These are phyloP conservation scores for Lycium ferocissimum DNA, from an alignment of 257 asterid genomes.

Conservation along the genomic window DNA sequence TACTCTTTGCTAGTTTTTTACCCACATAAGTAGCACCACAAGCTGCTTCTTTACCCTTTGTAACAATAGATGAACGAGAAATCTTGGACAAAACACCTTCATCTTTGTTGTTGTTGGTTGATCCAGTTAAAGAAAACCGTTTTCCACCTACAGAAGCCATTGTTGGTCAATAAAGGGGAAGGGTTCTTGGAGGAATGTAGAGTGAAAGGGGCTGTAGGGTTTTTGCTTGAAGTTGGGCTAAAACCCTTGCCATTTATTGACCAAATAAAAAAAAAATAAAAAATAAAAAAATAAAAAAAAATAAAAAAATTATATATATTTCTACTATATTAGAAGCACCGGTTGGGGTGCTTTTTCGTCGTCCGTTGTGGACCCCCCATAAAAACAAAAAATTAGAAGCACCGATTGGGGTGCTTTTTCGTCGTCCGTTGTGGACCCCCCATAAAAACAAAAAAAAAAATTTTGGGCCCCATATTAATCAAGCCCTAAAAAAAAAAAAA, in stretches of 20 bases:
- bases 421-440: too few species aligned
- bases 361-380: too few species aligned
- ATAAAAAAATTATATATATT: too few species aligned
- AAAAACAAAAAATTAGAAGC: too few species aligned
- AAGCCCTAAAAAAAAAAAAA: too few species aligned
- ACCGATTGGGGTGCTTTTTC: too few species aligned
- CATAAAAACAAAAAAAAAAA: too few species aligned
- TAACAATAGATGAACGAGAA: constrained; percentile 47
- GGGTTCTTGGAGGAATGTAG: too few species aligned
- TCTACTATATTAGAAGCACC: too few species aligned
- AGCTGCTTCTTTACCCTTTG: constrained; percentile 56
- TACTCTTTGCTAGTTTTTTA: constrained; percentile 57
- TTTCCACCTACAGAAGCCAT: constrained; percentile 26
- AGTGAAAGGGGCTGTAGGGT: neutral
- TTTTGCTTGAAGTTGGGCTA: neutral
- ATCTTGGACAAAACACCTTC: constrained; percentile 48
- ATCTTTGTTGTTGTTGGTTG: constrained; percentile 30
- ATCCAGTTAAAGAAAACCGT: neutral
- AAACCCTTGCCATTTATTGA: neutral
- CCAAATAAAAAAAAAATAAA: neutral
- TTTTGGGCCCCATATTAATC: too few species aligned
- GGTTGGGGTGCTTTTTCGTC: too few species aligned
- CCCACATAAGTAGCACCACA: constrained; percentile 59
- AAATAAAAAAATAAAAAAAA: neutral
- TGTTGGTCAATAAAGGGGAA: neutral